phyloP scores from a whole-genome alignment of 805 yeast genomes.

The Candida qinlingensis region DNA sequence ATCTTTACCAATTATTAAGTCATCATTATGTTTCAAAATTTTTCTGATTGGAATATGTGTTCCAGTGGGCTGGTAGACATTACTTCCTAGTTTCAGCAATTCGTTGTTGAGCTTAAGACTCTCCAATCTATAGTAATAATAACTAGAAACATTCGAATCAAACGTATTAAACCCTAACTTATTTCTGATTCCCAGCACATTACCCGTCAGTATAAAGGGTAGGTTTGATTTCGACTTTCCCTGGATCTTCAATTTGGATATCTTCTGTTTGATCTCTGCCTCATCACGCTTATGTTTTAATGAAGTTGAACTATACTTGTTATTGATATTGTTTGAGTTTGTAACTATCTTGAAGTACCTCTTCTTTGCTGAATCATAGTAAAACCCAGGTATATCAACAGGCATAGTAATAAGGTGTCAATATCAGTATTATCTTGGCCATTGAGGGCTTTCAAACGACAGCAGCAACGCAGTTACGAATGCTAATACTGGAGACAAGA shows the following conservation, averaged over 20 bases:
- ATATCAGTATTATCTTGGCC: no score
- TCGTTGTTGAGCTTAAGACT: background rate
- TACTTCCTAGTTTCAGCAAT: background rate
- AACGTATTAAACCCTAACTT: background rate
- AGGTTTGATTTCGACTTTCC: background rate
- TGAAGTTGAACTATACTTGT: conserved; percentile 11
- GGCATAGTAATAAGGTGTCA: conserved; percentile 2
- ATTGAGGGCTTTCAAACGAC: no score
- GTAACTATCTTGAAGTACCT: conserved; percentile 24
- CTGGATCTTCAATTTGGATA: conserved; percentile 4
- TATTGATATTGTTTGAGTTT: conserved; percentile 7
- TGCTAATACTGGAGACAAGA: no score
- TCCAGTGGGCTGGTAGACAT: background rate
- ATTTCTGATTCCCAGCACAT: background rate
- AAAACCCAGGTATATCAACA: conserved; percentile 22
- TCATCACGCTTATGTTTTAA: conserved; percentile 13
- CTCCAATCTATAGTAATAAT: background rate
- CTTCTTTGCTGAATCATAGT: conserved; percentile 20
- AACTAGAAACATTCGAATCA: conserved; percentile 3
- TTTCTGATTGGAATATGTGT: background rate
- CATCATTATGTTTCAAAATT: background rate
- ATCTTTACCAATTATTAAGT: conserved; percentile 1
- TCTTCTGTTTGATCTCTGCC: conserved; percentile 2
- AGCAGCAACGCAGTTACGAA: no score
- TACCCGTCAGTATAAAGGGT: conserved; percentile 3